Conservation (phyloP, 2,329 filamentous ascomycete species). For the Sarocladiaceae sp. region DNA sequence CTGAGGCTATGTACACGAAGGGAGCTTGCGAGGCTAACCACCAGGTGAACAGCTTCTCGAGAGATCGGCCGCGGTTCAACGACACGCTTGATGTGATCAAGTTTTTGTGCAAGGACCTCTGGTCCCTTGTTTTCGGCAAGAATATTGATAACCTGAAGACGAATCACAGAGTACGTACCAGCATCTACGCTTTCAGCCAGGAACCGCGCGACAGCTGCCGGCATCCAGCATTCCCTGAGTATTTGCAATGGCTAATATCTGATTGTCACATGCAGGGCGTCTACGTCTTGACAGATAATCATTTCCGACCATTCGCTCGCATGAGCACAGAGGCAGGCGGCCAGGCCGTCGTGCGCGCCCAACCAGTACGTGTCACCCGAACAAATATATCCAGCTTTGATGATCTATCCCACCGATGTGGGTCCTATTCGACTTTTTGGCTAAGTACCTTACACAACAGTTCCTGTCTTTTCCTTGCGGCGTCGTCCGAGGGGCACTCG, state of each 20-base stretch:
- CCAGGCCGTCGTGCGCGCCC: constrained; percentile 66
- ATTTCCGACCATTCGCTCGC: constrained; percentile 79
- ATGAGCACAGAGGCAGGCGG: constrained; percentile 81
- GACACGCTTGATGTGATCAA: constrained; percentile 96
- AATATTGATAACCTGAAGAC: constrained; percentile 99
- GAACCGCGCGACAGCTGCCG: too few relatives aligned
- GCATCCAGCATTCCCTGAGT: too few relatives aligned
- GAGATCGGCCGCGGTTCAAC: constrained; percentile 78
- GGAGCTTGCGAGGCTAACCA: not conserved
- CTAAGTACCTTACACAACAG: constrained; percentile 34
- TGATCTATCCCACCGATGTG: too few relatives aligned
- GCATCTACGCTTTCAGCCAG: not conserved
- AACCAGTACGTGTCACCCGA: constrained; percentile 57
- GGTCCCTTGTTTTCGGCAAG: constrained; percentile 90
- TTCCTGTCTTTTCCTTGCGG: constrained; percentile 96
- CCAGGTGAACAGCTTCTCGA: constrained; percentile 56
- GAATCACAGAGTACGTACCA: constrained; percentile 68
- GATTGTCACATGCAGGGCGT: constrained; percentile 71
- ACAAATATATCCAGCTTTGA: too few relatives aligned
- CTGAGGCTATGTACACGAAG: not conserved
- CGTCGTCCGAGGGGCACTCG: constrained; percentile 82
- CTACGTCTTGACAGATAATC: constrained; percentile 90
- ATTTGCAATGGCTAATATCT: not conserved
- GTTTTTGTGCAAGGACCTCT: constrained; percentile 97
- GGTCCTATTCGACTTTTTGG: too few relatives aligned